Conservation (phyloP, 208 protist genomes). For the Trypanosoma lewisi region DNA sequence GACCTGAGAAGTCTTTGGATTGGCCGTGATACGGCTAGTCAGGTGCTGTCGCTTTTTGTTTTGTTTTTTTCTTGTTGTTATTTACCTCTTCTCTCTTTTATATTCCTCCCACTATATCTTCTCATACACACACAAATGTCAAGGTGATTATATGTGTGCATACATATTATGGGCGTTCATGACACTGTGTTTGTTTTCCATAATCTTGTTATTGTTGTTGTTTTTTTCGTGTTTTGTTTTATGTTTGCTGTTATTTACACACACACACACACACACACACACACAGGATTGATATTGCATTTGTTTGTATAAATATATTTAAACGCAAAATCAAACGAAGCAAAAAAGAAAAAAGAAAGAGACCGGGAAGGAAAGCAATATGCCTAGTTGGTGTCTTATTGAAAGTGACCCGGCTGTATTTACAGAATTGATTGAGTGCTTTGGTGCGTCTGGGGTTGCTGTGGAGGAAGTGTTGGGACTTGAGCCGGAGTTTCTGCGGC, state of each 20-base stretch:
- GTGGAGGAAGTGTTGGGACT: slow-evolving; percentile 95
- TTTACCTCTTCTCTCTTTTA: neutral
- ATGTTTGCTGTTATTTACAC: neutral
- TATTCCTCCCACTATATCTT: no score
- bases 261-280: no score
- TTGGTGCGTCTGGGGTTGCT: slow-evolving; percentile 94
- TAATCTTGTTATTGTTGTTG: neutral
- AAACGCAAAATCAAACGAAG: neutral
- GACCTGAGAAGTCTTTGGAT: no score
- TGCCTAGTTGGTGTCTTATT: slow-evolving; percentile 93
- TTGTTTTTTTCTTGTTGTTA: slow-evolving; percentile 29
- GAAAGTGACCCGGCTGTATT: slow-evolving; percentile 97
- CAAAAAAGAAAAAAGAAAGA: slow-evolving; percentile 10
- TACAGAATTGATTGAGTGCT: slow-evolving; percentile 93
- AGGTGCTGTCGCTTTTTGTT: neutral
- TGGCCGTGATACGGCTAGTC: neutral
- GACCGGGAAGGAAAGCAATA: slow-evolving; percentile 2
- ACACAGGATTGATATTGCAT: no score
- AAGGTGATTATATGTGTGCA: no score
- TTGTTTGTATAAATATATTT: neutral
- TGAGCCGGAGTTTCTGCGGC: slow-evolving; percentile 60
- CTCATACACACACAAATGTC: no score
- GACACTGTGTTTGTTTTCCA: neutral
- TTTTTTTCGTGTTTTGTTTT: slow-evolving; percentile 2
- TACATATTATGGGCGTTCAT: no score